Percentiles rank a stretch among this genome's conserved stretches.
Evolutionary conservation across 768 basidiomycete genomes (phyloP).

Genomic region (Agrocybe chaxingu): DNA sequence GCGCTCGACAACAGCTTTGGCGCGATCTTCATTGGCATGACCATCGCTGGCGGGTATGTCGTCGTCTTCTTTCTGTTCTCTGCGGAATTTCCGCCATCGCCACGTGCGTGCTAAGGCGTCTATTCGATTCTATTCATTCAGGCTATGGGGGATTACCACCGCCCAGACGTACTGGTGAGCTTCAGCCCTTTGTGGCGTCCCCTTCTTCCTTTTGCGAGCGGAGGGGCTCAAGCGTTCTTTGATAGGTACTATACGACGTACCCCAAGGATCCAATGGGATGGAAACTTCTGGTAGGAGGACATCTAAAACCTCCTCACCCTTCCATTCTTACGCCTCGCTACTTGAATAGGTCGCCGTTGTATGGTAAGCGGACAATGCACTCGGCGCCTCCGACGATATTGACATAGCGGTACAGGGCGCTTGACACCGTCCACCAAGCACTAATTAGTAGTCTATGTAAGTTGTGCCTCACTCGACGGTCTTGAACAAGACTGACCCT

Average conservation of each 20-base stretch:
- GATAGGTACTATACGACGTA: background rate
- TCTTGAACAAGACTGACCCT: too few species aligned
- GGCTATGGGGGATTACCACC: background rate
- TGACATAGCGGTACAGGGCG: background rate
- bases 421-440: background rate
- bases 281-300: background rate
- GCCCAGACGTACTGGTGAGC: conserved; percentile 1
- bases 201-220: background rate
- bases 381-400: too few species aligned
- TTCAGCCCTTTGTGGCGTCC: background rate
- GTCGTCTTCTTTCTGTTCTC: background rate
- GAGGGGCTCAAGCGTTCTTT: too few species aligned
- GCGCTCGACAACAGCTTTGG: conserved; percentile 1
- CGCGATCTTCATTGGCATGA: background rate
- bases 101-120: too few species aligned
- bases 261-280: background rate
- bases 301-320: background rate
- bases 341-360: background rate
- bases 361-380: background rate
- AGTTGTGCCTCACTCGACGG: background rate
- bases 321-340: background rate
- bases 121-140: background rate
- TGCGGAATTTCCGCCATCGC: too few species aligned
- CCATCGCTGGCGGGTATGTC: background rate
- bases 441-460: background rate